Evolutionary conservation across 257 asterid species (phyloP), one percentile per base, ranked within the genome.

Genomic region (Anisodus acutangulus): DNA sequence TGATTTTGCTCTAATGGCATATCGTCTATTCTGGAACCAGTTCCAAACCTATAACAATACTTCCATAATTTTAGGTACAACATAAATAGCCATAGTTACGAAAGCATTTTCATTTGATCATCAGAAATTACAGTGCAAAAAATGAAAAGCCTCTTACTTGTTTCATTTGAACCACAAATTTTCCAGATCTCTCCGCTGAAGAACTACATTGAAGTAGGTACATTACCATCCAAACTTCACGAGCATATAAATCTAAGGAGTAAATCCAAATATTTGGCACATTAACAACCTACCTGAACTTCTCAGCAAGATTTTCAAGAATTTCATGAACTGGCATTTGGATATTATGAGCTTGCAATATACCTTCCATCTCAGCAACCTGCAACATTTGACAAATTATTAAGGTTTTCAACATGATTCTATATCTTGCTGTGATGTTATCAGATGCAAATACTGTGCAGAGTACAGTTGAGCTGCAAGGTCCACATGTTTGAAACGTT

Each of bases 311-410:
- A 87, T 93, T 89, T n/a, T 87, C 94, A 8, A 94, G 95, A 86
- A 92, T 72, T 84, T 95, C 98, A 4, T 97, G 97, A 10, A 91
- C 63, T 4, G 99, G 99, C 78, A 95, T 93, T 62, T 90, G 84
- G 76, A 83, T 88, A 67, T 91, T 87, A 91, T 95, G 95, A 64
- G 92, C 99, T 86, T 93, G 95, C 87, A 95, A 84, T 70, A 93
- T 89, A 71, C 92, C 86, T 82, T 95, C 98, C 99, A 95, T 95
- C 89, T 95, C 99, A 51, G 92, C 92, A 78, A 95, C 98, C 99
- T 95, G 87, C 76, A 37, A 68, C 13, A 62, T 83, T 55, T 76
- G 15, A 51, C 81, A 7, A 76, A 51, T 76, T 76, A 76, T 22
- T 3, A 53, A 53, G 47, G 64, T 31, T 51, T 51, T 76, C 45